Base-by-base conservation (phyloP, 371 early-diverging fungal species). In the Rhizopus stolonifer region DNA sequence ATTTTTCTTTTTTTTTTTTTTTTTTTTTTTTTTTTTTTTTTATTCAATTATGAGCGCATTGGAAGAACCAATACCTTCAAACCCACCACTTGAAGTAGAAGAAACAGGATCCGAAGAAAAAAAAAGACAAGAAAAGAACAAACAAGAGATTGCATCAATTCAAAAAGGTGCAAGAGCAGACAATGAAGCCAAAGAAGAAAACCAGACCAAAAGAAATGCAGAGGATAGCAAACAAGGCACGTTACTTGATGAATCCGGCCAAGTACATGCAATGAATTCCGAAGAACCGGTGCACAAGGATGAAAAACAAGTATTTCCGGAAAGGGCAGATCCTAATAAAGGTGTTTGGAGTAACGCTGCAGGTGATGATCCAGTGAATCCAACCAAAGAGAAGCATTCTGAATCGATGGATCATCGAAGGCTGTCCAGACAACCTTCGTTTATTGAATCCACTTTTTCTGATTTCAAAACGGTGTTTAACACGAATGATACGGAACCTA, bases 351-450 rank as follows among this genome's bases (percentile, higher is more conserved):
- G 31, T 7, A 29, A 29, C 31, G 10, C 4, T 10, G 31, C 31
- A 29, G 31, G 31, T 7, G 31, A 29, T 4, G 31, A 29, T 4
- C 4, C 31, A 29, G 49, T 54, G 3, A 60, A 60, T 26, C 33
- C 54, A 13, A 44, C 48, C 11, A 46, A 38, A 2, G 29, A 43
- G 4, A 25, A 49, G 50, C 23, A 24, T 0, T 15, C 3, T 10
- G 18, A 59, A 0, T 14, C 25, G 6, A 49, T 25, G 38, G 74
- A 23, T 70, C 84, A 49, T 86, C 87, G 52, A 82, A 82, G 23
- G 79, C 78, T 61, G 79, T 72, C 50, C 82, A 81, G 40, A 86
- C 90, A 15, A 83, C 80, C 53, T 76, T 76, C 53, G 84, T 73
- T 4, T 73, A 74, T 49, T 81, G 80, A 14, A 61, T 69, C 90